Percentiles rank a stretch among this genome's conserved stretches.
phyloP scores from a whole-genome alignment of 331 rosid species.

The Phaseolus coccineus region DNA sequence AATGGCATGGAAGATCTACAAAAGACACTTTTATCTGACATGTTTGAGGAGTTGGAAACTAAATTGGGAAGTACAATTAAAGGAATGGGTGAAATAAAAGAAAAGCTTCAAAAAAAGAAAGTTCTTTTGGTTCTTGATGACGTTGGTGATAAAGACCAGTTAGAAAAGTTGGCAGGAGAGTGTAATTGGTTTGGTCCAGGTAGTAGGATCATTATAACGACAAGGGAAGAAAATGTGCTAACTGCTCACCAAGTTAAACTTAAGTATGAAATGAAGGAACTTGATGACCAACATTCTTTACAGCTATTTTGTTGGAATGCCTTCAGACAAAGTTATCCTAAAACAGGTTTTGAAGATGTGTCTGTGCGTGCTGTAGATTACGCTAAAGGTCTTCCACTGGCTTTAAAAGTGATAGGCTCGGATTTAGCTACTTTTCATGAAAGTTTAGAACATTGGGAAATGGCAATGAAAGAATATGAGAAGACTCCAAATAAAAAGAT shows the following conservation, averaged over 20 bases:
- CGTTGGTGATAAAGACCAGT: constrained; percentile 26
- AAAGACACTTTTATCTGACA: neutral
- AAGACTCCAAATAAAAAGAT: neutral
- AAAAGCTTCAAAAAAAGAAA: neutral
- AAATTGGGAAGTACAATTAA: neutral
- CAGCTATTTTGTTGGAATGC: constrained; percentile 36
- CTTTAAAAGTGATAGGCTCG: constrained; percentile 12
- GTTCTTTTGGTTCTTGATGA: constrained; percentile 53
- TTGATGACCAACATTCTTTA: neutral
- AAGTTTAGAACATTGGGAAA: neutral
- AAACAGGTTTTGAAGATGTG: neutral
- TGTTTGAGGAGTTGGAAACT: neutral
- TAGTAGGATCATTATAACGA: constrained; percentile 52
- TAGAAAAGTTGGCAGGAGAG: constrained; percentile 36
- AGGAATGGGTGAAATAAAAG: constrained; percentile 36
- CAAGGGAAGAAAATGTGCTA: constrained; percentile 46
- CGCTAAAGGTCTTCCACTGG: constrained; percentile 34
- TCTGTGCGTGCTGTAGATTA: neutral
- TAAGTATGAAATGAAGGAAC: neutral
- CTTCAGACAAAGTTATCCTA: neutral
- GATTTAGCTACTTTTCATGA: neutral
- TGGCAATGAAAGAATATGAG: neutral
- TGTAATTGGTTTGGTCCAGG: constrained; percentile 49
- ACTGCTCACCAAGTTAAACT: neutral
- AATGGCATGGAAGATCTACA: constrained; percentile 20